Percentiles rank a stretch among this genome's conserved stretches.
Evolutionary conservation across 192 early-diverging fungal species (phyloP).

Genomic region (Backusella liffmaniae): DNA sequence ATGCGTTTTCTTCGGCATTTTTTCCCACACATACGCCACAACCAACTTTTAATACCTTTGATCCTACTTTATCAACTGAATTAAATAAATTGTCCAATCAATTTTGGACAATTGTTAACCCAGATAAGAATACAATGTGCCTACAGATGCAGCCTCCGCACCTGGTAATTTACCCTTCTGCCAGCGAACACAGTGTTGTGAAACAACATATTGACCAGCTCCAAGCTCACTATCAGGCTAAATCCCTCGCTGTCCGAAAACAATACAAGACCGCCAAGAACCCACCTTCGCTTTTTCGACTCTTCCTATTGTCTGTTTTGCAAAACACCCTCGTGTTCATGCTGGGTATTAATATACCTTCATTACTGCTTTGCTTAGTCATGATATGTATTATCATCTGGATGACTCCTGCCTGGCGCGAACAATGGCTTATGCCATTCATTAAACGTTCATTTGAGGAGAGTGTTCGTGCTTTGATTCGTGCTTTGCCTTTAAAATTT

Average conservation of each 20-base stretch:
- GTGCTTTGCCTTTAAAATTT: not conserved
- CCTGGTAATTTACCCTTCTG: not conserved
- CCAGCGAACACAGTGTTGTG: not conserved
- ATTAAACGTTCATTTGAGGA: not conserved
- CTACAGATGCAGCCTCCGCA: not conserved
- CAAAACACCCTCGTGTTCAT: not conserved
- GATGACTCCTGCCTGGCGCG: conserved; percentile 25
- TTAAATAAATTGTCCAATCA: conserved; percentile 6
- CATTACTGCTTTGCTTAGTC: conserved; percentile 23
- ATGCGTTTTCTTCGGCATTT: not conserved
- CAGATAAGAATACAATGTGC: conserved; percentile 1
- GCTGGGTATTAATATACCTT: conserved; percentile 29
- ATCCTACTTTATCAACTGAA: conserved; percentile 6
- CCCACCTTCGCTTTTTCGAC: conserved; percentile 16
- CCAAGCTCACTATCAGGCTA: not conserved
- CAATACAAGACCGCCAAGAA: not conserved
- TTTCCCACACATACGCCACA: not conserved
- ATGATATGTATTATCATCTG: conserved; percentile 25
- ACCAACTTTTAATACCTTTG: not conserved
- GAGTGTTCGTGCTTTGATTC: not conserved
- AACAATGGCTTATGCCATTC: conserved; percentile 27
- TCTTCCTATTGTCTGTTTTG: not conserved
- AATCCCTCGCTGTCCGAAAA: not conserved
- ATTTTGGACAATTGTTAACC: conserved; percentile 8
- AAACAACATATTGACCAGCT: not conserved